Evolutionary conservation across 345 rosid genomes (phyloP), one percentile per base, ranked within the genome.

Genomic region (Hibiscus trionum): DNA sequence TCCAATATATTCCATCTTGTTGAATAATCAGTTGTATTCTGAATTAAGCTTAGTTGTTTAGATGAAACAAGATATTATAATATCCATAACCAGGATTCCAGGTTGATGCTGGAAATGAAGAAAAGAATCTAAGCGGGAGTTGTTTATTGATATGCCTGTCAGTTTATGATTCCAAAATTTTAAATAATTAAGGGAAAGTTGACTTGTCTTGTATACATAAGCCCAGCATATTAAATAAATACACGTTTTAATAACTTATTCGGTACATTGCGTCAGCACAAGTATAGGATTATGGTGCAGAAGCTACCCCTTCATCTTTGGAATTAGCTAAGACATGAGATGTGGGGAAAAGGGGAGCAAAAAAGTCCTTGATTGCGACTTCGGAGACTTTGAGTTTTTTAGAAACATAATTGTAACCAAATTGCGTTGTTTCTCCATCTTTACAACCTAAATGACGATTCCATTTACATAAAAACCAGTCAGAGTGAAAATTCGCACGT

Each of bases 21-120:
- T 70, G 50, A 47, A 59, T 69, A 69, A 53, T 29, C 42, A 29
- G 16, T 70, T 21, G 17, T 56, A n/a, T 68, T 58, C 62, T 58
- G 62, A 57, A 12, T 16, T 33, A 60, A 29, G 44, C 17, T 33
- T 62, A 31, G 37, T 62, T 63, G 59, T 46, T 17, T 72, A 60
- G 75, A 24, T 49, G 56, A 37, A 73, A 63, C 11, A 2, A 5
- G 62, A 55, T 56, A 12, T 33, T 35, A 70, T 33, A 53, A 21
- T 65, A 64, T 52, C 39, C 11, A 12, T 66, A 47, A 31, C 33
- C 10, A 50, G 19, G 60, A 63, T 52, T 72, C 31, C 61, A 15
- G 46, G 14, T 62, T 31, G 12, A 31, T 64, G 56, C 56, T 60
- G 62, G 11, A 15, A 29, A 44, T 56, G 19, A 74, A 73, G 58